Evolutionary conservation across 2,329 filamentous ascomycete genomes (phyloP).

Genomic region (Blastomyces emzantsi): DNA sequence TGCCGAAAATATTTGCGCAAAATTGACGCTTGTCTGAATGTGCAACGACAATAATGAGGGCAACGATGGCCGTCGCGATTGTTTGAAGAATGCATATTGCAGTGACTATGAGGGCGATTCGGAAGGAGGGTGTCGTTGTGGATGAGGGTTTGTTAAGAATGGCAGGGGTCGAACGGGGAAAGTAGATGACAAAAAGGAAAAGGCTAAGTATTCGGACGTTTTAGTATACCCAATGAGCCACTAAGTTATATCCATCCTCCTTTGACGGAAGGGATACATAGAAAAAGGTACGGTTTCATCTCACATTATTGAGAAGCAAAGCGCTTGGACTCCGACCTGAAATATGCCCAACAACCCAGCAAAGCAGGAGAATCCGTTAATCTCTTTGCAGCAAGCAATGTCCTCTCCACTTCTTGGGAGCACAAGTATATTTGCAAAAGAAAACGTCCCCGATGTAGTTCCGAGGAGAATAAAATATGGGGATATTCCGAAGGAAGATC

Average conservation of each 20-base stretch:
- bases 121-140: conserved; percentile 42
- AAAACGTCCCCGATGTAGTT: conserved; percentile 76
- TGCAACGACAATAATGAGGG: conserved; percentile 55
- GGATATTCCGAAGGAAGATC: conserved; percentile 87
- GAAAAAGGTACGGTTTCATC: conserved; percentile 26
- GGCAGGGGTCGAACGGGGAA: conserved; percentile 54
- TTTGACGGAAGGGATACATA: neutral
- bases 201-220: conserved; percentile 48
- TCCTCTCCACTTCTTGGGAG: conserved; percentile 75
- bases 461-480: conserved; percentile 95
- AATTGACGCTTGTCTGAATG: conserved; percentile 55
- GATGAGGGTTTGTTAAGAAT: conserved; percentile 42
- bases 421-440: conserved; percentile 85
- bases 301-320: conserved; percentile 86
- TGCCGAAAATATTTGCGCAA: conserved; percentile 80
- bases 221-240: neutral
- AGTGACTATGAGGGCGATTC: conserved; percentile 68
- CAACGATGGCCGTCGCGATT: conserved; percentile 57
- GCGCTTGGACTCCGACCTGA: conserved; percentile 86
- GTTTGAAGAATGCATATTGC: conserved; percentile 65
- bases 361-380: conserved; percentile 73
- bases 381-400: conserved; percentile 73
- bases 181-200: conserved; percentile 89
- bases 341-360: conserved; percentile 80
- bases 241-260: conserved; percentile 2